A percentile compares a stretch with the other conserved stretches of the same genome.
Conservation (phyloP, 2,329 filamentous ascomycete species). For the Cylindrodendrum hubeiense region DNA sequence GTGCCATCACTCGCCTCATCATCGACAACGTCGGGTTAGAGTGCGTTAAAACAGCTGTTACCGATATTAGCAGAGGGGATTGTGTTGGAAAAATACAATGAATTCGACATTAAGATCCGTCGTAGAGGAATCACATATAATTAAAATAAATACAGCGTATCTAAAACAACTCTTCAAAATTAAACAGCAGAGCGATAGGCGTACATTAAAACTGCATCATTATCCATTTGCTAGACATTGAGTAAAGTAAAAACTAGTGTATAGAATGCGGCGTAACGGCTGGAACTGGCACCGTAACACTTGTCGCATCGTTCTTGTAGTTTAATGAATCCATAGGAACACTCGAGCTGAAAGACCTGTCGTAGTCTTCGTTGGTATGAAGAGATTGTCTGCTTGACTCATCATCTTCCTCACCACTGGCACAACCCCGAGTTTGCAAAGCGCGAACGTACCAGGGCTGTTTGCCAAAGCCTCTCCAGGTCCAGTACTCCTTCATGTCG, state of each 20-base stretch:
- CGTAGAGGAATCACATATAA: too few species aligned
- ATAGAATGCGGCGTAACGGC: neutral
- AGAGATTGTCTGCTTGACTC: neutral
- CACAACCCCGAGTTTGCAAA: neutral
- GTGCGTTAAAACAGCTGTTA: too few species aligned
- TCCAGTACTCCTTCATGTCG: slow-evolving; percentile 41
- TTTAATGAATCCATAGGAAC: neutral
- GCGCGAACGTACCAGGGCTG: slow-evolving; percentile 34
- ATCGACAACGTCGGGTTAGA: too few species aligned
- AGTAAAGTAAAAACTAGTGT: neutral
- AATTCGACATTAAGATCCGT: too few species aligned
- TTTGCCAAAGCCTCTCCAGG: slow-evolving; percentile 31
- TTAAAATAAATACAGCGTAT: too few species aligned
- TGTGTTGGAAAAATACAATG: too few species aligned
- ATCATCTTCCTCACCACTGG: neutral
- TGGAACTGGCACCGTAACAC: neutral
- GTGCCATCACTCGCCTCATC: too few species aligned
- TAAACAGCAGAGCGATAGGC: too few species aligned
- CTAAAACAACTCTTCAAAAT: too few species aligned
- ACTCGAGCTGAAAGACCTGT: neutral
- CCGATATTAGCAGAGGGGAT: too few species aligned
- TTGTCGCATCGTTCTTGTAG: neutral
- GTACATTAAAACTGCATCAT: too few species aligned
- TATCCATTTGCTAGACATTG: too few species aligned
- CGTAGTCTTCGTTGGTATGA: neutral